Evolutionary conservation across 306 rosid genomes (phyloP).

Genomic region (Senna tora): DNA sequence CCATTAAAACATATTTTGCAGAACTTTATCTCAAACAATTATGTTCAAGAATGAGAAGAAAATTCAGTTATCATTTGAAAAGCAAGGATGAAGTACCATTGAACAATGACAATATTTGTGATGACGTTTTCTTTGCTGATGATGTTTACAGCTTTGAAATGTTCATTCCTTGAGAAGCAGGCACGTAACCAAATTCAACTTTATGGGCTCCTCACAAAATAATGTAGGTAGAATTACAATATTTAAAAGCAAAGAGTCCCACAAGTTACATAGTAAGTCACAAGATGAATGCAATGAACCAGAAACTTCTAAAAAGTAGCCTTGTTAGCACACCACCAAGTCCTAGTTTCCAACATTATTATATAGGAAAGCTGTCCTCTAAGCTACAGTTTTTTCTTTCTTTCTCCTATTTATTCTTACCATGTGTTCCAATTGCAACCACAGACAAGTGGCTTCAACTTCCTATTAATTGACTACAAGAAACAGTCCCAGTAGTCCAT

Average conservation of each 20-base stretch:
- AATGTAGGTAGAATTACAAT: no score
- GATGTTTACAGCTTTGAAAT: not conserved
- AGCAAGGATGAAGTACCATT: no score
- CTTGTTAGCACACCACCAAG: not conserved
- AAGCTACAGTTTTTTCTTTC: not conserved
- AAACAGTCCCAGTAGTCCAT: slow-evolving; percentile 2
- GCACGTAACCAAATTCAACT: no score
- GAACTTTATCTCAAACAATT: not conserved
- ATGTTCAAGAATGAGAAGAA: not conserved
- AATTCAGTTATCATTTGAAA: no score
- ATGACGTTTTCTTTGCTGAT: no score
- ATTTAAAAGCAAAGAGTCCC: no score
- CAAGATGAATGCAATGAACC: no score
- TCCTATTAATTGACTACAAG: slow-evolving; percentile 23
- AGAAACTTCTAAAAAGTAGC: no score
- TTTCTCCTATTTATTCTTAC: not conserved
- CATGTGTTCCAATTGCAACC: slow-evolving; percentile 21
- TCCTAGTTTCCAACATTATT: slow-evolving; percentile 4
- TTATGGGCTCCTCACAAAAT: no score
- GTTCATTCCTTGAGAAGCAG: not conserved
- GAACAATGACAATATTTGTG: no score
- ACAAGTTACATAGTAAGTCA: no score
- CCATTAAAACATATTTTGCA: not conserved
- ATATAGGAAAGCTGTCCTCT: not conserved
- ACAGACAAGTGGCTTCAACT: slow-evolving; percentile 16